phyloP scores from a whole-genome alignment of 2,329 filamentous ascomycete genomes.

The Clarireedia sp. region DNA sequence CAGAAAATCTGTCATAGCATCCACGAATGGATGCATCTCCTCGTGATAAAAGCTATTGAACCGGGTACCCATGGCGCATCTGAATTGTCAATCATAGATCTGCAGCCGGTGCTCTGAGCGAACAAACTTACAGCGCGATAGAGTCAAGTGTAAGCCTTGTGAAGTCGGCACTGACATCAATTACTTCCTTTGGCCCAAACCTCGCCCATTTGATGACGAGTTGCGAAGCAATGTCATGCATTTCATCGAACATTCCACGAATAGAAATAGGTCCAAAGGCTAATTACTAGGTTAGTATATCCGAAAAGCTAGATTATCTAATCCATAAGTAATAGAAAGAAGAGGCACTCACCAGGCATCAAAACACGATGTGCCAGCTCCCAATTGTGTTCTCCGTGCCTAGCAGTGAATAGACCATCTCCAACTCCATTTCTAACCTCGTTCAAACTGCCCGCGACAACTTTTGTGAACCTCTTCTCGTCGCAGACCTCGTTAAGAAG shows the following conservation, averaged over 20 bases:
- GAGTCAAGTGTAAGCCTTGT: constrained; percentile 66
- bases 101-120: background rate
- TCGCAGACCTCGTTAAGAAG: constrained; percentile 57
- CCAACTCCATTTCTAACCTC: constrained; percentile 52
- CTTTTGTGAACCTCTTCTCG: constrained; percentile 56
- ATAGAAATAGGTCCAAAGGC: constrained; percentile 64
- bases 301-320: too few relatives aligned
- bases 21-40: constrained; percentile 61
- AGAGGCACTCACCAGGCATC: constrained; percentile 37
- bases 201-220: constrained; percentile 62
- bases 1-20: constrained; percentile 58
- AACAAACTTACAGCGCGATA: constrained; percentile 34
- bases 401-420: constrained; percentile 59
- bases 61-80: constrained; percentile 64
- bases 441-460: constrained; percentile 40
- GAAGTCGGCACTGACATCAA: constrained; percentile 59
- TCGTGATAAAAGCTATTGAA: constrained; percentile 71
- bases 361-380: constrained; percentile 57
- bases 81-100: constrained; percentile 28
- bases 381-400: constrained; percentile 51
- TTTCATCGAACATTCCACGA: constrained; percentile 59
- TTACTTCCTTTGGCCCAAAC: constrained; percentile 47
- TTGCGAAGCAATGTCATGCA: constrained; percentile 60
- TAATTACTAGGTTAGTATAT: background rate
- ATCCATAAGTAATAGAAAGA: background rate